Evolutionary conservation across 2,329 filamentous ascomycete genomes (phyloP).

Genomic region (Neoarthrinium moseri): DNA sequence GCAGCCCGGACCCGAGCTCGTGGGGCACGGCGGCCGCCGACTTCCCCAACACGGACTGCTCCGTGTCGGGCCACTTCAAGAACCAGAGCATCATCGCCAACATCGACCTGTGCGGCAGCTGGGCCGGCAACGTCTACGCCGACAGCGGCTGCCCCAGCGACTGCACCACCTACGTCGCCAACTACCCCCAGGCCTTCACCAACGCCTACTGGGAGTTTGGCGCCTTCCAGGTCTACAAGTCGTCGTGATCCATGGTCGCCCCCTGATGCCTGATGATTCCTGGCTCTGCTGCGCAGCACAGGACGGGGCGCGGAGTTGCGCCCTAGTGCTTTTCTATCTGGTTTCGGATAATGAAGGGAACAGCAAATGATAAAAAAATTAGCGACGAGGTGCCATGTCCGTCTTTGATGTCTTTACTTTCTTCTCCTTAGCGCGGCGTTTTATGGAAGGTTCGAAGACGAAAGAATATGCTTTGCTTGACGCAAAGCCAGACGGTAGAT

Average conservation of each 20-base stretch:
- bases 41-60: slow-evolving; percentile 62
- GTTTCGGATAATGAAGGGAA: too few relatives aligned
- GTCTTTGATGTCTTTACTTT: too few relatives aligned
- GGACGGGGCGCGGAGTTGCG: too few relatives aligned
- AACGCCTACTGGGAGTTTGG: slow-evolving; percentile 67
- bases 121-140: slow-evolving; percentile 46
- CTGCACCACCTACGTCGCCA: slow-evolving; percentile 57
- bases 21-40: slow-evolving; percentile 65
- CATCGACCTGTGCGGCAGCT: slow-evolving; percentile 62
- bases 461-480: too few relatives aligned
- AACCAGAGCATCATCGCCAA: slow-evolving; percentile 68
- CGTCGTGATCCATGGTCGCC: too few relatives aligned
- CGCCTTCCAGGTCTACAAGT: slow-evolving; percentile 56
- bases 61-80: slow-evolving; percentile 57
- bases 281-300: too few relatives aligned
- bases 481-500: too few relatives aligned
- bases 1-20: slow-evolving; percentile 55
- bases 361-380: too few relatives aligned
- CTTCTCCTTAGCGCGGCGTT: slow-evolving; percentile 5
- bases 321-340: too few relatives aligned
- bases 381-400: too few relatives aligned
- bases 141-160: slow-evolving; percentile 50
- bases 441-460: too few relatives aligned
- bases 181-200: slow-evolving; percentile 52
- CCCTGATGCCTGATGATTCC: too few relatives aligned